Evolutionary conservation across 2,329 filamentous ascomycete genomes (phyloP), one percentile per base, ranked within the genome.

Genomic region (Cladosporium colombiae): DNA sequence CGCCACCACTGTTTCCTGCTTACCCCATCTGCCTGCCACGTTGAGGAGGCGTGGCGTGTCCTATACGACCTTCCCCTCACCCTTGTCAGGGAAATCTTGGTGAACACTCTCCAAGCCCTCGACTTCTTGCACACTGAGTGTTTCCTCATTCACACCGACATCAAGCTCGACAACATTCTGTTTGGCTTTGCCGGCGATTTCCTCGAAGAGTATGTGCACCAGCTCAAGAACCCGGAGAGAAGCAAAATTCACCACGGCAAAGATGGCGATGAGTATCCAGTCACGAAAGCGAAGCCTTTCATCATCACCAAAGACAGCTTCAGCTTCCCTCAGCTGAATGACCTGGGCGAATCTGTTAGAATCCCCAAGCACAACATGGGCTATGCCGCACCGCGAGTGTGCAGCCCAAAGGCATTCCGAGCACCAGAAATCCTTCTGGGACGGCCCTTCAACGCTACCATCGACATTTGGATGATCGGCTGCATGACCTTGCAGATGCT

Each of bases 391-490:
- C 25, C 50, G 6, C 37, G 50, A 23, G 18, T 29, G 50, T 63
- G 61, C 50, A 63, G 61, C 23, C 61, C 61, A 0, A 56, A 56
- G 14, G 61, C 61, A 4, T 63, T 63, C 61, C 50, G 61, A 8
- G 50, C 61, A 11, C 61, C 61, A 21, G 61, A 63, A 25, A 63
- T 35, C 25, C 31, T 63, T 5, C 61, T 63, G 1, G 50, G 35
- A 3, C 61, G 50, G 7, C 50, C 33, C 25, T 63, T 63, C 72
- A 86, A 84, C 29, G 83, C 83, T 70, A 81, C 83, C 14, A 79
- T 88, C 14, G 86, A 89, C 69, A 81, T 89, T 73, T 89, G 86
- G 86, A 85, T 86, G 1, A 71, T 89, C 21, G 86, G 86, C 5
- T 82, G 81, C 53, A 79, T 88, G 2, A 79, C 84, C 1, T 80